A percentile compares a stretch with the other conserved stretches of the same genome.
Conservation (phyloP, 257 asterid species). For the Gentiana macrophylla region DNA sequence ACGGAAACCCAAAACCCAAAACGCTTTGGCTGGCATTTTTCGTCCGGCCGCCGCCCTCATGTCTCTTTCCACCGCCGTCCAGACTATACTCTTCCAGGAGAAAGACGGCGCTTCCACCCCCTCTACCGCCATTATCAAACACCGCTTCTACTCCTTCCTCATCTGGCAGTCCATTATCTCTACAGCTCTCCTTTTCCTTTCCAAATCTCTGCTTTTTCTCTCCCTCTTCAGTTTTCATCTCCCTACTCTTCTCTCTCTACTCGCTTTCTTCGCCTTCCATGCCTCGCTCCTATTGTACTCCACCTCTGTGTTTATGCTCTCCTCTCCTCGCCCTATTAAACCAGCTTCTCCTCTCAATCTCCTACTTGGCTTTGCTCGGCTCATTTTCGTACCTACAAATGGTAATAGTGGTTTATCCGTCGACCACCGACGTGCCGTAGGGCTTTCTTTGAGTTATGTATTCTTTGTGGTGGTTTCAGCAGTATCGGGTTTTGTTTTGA, state of each 20-base stretch:
- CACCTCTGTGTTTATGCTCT: conserved; percentile 49
- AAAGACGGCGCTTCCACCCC: conserved; percentile 38
- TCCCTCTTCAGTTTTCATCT: conserved; percentile 32
- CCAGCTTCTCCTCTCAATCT: conserved; percentile 56
- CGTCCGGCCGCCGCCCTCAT: conserved; percentile 10
- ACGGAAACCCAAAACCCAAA: conserved; percentile 4
- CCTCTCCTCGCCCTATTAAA: conserved; percentile 51
- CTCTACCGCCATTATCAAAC: conserved; percentile 32
- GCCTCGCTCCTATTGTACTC: conserved; percentile 41
- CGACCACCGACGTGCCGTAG: conserved; percentile 29
- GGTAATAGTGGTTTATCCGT: conserved; percentile 25
- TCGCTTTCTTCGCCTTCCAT: conserved; percentile 52
- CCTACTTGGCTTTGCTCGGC: conserved; percentile 30
- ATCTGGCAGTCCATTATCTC: conserved; percentile 78
- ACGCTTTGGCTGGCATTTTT: conserved; percentile 2
- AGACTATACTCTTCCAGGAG: conserved; percentile 45
- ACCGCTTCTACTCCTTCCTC: conserved; percentile 72
- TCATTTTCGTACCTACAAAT: conserved; percentile 36
- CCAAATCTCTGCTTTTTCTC: conserved; percentile 49
- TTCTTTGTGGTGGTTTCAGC: conserved; percentile 48
- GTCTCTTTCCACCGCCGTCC: conserved; percentile 44
- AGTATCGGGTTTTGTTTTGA: conserved; percentile 32
- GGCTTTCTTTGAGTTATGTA: conserved; percentile 54
- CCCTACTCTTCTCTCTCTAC: conserved; percentile 20
- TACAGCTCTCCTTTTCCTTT: conserved; percentile 37